Conservation (phyloP, 768 basidiomycete species). For the Leucocoprinus sp. region DNA sequence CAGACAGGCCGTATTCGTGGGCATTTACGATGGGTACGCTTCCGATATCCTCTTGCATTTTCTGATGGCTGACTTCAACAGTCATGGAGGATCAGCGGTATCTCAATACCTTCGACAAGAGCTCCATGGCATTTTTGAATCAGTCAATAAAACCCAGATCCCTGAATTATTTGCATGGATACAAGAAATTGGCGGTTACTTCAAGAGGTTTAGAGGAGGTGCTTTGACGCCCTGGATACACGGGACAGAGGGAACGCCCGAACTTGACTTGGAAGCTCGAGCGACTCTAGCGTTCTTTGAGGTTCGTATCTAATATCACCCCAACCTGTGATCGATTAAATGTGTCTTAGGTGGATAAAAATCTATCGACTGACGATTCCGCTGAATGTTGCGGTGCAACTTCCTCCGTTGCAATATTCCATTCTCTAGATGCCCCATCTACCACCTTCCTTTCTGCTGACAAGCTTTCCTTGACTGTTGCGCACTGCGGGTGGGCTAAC, state of each 20-base stretch:
- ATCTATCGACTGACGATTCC: constrained; percentile 57
- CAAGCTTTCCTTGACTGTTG: constrained; percentile 73
- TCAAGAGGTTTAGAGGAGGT: constrained; percentile 82
- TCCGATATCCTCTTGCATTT: constrained; percentile 5
- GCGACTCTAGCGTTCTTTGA: constrained; percentile 83
- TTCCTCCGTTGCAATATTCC: constrained; percentile 85
- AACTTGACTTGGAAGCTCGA: constrained; percentile 75
- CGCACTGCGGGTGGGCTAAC: constrained; percentile 78
- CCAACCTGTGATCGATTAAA: constrained; percentile 7
- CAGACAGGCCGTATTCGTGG: constrained; percentile 75
- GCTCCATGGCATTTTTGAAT: constrained; percentile 78
- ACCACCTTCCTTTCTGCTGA: constrained; percentile 79
- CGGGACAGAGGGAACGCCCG: constrained; percentile 22
- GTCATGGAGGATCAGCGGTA: constrained; percentile 88
- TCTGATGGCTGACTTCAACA: constrained; percentile 21
- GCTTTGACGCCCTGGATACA: constrained; percentile 62
- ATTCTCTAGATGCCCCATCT: constrained; percentile 75
- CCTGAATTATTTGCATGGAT: constrained; percentile 73
- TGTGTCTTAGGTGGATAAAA: constrained; percentile 56
- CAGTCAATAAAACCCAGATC: constrained; percentile 59
- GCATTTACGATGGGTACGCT: constrained; percentile 84
- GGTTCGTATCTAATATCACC: constrained; percentile 28
- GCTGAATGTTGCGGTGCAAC: constrained; percentile 82
- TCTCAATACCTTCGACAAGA: constrained; percentile 81
- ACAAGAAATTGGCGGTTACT: constrained; percentile 82